Evolutionary conservation across 1,139 yeast species (phyloP).

Genomic region (Geotrichum histeridarum): DNA sequence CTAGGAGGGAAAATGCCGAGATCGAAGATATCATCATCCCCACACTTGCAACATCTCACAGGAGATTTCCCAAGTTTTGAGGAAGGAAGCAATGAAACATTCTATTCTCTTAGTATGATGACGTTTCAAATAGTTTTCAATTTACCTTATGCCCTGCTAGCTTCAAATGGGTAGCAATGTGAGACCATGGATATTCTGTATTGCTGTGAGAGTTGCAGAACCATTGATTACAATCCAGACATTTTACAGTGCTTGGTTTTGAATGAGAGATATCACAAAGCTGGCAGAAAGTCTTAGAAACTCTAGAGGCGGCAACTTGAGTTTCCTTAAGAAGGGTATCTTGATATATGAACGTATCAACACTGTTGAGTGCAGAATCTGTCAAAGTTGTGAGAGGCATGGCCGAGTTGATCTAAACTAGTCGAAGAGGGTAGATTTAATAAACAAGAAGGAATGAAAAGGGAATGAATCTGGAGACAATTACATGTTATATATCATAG

Average conservation of each 20-base stretch:
- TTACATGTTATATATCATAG: too few relatives aligned
- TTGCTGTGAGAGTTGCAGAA: constrained; percentile 76
- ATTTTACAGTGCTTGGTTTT: constrained; percentile 64
- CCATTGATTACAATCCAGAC: constrained; percentile 79
- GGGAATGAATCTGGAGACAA: too few relatives aligned
- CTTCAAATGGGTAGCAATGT: constrained; percentile 81
- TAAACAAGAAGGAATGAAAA: too few relatives aligned
- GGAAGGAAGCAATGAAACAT: constrained; percentile 67
- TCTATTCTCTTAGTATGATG: constrained; percentile 10
- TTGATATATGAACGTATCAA: too few relatives aligned
- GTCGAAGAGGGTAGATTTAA: too few relatives aligned
- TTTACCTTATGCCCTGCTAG: constrained; percentile 63
- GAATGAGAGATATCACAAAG: constrained; percentile 40
- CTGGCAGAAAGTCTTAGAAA: too few relatives aligned
- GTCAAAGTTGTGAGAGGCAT: too few relatives aligned
- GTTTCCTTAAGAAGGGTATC: too few relatives aligned
- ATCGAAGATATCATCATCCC: constrained; percentile 71
- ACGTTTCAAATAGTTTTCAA: not conserved
- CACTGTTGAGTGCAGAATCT: too few relatives aligned
- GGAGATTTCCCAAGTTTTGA: constrained; percentile 81
- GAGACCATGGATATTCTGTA: constrained; percentile 54
- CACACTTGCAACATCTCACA: constrained; percentile 88
- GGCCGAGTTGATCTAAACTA: too few relatives aligned
- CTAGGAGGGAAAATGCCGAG: constrained; percentile 88
- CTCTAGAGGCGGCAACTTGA: too few relatives aligned